A percentile compares a stretch with the other conserved stretches of the same genome.
Conservation (phyloP, 805 yeast genomes). For the Naumovozyma dairenensis region DNA sequence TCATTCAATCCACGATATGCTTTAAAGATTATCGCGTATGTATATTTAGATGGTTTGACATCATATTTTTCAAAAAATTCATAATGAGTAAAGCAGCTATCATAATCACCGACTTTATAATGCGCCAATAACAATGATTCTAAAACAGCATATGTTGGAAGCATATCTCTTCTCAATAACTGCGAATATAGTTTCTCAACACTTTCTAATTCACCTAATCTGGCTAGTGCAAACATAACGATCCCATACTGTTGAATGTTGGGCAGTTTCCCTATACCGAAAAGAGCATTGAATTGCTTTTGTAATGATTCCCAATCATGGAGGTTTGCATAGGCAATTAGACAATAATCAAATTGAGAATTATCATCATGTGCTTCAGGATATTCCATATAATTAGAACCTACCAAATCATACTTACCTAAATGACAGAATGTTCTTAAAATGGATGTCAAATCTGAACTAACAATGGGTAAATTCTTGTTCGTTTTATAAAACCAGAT, state of each 20-base stretch:
- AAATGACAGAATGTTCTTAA: slow-evolving; percentile 17
- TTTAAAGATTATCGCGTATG: slow-evolving; percentile 23
- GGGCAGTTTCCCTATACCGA: slow-evolving; percentile 46
- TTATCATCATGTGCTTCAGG: slow-evolving; percentile 35
- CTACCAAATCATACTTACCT: slow-evolving; percentile 17
- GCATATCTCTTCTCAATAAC: slow-evolving; percentile 35
- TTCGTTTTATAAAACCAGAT: slow-evolving; percentile 29
- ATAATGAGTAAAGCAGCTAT: slow-evolving; percentile 22
- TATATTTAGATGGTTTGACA: slow-evolving; percentile 19
- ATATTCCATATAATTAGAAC: slow-evolving; percentile 29
- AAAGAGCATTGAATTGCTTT: slow-evolving; percentile 44
- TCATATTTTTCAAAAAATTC: slow-evolving; percentile 24
- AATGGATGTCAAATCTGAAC: slow-evolving; percentile 18
- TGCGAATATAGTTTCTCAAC: slow-evolving; percentile 43
- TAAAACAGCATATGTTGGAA: slow-evolving; percentile 32
- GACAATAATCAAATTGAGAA: slow-evolving; percentile 39
- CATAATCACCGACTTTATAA: slow-evolving; percentile 17
- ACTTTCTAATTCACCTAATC: slow-evolving; percentile 37
- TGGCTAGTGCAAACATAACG: slow-evolving; percentile 51
- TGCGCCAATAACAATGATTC: slow-evolving; percentile 21
- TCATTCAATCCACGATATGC: slow-evolving; percentile 19
- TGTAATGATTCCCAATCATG: slow-evolving; percentile 48
- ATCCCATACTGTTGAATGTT: slow-evolving; percentile 46
- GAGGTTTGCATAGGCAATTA: slow-evolving; percentile 36
- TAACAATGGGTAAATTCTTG: slow-evolving; percentile 10